phyloP scores from a whole-genome alignment of 1,284 basidiomycete species.

The Cryptococcus hybrid region DNA sequence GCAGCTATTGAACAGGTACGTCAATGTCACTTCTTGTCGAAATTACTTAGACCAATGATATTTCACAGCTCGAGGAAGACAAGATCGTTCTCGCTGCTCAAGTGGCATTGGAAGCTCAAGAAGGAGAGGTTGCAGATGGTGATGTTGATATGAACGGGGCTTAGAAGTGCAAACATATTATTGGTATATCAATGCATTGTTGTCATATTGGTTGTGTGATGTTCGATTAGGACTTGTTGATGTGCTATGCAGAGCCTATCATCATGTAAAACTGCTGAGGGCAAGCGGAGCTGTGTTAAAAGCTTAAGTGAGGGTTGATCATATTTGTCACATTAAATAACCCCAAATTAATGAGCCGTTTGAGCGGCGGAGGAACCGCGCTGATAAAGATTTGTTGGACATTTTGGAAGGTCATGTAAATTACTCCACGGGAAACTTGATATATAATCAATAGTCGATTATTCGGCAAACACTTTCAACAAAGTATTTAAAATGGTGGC shows the following conservation, averaged over 20 bases:
- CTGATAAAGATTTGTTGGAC: neutral
- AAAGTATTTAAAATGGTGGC: conserved; percentile 26
- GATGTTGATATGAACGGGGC: conserved; percentile 10
- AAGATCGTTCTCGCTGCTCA: conserved; percentile 46
- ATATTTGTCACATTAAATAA: neutral
- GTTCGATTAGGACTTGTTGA: neutral
- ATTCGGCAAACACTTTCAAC: neutral
- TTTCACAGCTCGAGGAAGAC: conserved; percentile 44
- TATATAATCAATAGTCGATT: neutral
- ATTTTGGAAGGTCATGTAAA: no score
- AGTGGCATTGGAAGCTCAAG: conserved; percentile 44
- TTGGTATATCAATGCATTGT: conserved; percentile 4
- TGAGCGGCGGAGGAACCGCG: neutral
- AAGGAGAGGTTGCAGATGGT: conserved; percentile 3
- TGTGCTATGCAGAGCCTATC: neutral
- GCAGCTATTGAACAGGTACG: conserved; percentile 57
- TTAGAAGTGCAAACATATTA: neutral
- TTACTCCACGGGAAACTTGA: neutral
- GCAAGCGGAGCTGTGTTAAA: no score
- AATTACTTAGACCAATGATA: neutral
- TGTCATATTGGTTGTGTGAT: conserved; percentile 4
- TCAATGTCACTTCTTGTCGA: neutral
- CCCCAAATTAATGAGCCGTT: neutral
- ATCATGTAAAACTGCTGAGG: neutral
- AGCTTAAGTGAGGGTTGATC: neutral